Base-by-base conservation (phyloP, 2,329 filamentous ascomycete species). In the Fusarium sp. region DNA sequence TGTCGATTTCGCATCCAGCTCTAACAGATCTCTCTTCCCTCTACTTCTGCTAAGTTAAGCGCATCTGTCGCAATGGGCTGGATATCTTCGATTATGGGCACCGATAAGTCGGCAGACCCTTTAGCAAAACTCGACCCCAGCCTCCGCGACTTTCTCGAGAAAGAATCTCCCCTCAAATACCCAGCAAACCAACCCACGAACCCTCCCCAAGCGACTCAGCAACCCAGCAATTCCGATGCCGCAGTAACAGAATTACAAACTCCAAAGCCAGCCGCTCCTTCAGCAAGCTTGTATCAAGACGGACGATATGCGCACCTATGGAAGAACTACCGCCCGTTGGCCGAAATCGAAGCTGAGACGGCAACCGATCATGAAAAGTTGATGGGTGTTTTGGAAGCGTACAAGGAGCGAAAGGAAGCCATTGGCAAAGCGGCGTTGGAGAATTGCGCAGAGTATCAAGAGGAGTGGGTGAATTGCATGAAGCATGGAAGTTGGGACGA, bases 371-470 rank as follows among this genome's bases (percentile, higher is more conserved):
- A 93, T 75, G 94, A 97, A 77, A 92, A 92, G 78, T 86, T 97
- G 71, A 86, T 88, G 78, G 89, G 93, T 77, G 90, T 98, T 59
- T 84, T 98, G 54, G 91, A 95, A 55, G 90, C 89, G 9, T 97
- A 91, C 86, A 97, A 97, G 79, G 89, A 93, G 77, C 90, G 94
- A 66, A 93, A 92, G 78, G 87, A 88, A 34, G 87, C 89, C 58
- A 92, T 98, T 66, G 93, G 92, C 30, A 86, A 87, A 43, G 92
- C 93, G 2, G 94, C 95, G 12, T 85, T 97, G 76, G 96, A 99
- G 82, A 99, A 98, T 79, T 99, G 96, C 80, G 91, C 93, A 2
- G 80, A 94, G 65, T 93, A 97, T 78, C 93, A 98, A 82, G 86
- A 93, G 77, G 90, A 91, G 62, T 91, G 97, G 84, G 89, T 90